Evolutionary conservation across 164 flowering plant genomes (phyloP), one percentile per base, ranked within the genome.

Genomic region (Berberis vulgaris): DNA sequence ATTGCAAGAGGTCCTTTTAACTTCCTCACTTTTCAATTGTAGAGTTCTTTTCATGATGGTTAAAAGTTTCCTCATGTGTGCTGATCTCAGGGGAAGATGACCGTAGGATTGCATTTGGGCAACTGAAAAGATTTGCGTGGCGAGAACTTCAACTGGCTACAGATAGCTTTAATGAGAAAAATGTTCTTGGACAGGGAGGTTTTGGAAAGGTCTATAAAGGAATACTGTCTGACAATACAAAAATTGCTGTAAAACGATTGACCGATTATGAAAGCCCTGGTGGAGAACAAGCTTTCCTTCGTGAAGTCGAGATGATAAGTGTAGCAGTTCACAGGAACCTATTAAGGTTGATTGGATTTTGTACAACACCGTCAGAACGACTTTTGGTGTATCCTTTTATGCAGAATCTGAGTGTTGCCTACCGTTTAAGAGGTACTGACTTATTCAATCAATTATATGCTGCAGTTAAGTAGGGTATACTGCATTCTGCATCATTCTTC

Each of bases 161-260:
- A 1, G 96, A 90, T 55, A 78, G 69, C 70, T 90, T 88, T 77
- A 85, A 73, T 54, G 92, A 86, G 72, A 85, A 83, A 68, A 86
- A 83, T 75, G 86, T 90, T 67, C 86, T 88, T 59, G 97, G 97
- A 59, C 92, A 86, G 74, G 97, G 96, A 65, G 97, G 97, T 47
- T 90, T 87, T 62, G 96, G 96, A 47, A 89, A 86, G 68, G 96
- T 89, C 45, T 89, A 89, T 60, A 86, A 79, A 78, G 97, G 97
- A 45, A 81, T 86, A 68, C 84, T 90, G 60, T 56, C 72, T 41
- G 96, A 90, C 75, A 72, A 72, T 63, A 83, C 88, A 13, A 80
- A 85, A 73, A 76, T 90, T 72, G 96, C 93, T 42, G 93, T 90
- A 53, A 90, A 90, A 72, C 78, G 97, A 40, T 73, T 90, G 62